Percentiles rank a stretch among this genome's conserved stretches.
These are phyloP conservation scores for Amaranthus tricolor DNA, from an alignment of 179 eudicot species.

Conservation along the genomic window DNA sequence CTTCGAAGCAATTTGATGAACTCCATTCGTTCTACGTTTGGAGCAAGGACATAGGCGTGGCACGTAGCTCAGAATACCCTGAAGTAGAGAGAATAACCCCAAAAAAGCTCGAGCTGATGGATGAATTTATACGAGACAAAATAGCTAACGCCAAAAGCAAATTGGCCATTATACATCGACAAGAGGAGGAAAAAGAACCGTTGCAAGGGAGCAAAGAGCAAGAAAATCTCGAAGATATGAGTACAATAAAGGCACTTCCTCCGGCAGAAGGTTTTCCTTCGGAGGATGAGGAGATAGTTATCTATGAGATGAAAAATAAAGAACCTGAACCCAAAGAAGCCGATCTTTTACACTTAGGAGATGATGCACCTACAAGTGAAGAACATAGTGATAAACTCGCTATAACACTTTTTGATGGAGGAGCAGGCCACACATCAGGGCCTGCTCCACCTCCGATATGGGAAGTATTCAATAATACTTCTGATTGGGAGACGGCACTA, in stretches of 20 bases:
- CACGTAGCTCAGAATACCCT: slow-evolving; percentile 70
- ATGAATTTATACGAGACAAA: slow-evolving; percentile 57
- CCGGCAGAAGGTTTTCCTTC: slow-evolving; percentile 43
- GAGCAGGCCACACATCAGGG: neutral
- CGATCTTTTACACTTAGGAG: slow-evolving; percentile 61
- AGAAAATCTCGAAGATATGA: slow-evolving; percentile 47
- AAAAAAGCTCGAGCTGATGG: slow-evolving; percentile 74
- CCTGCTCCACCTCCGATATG: slow-evolving; percentile 40
- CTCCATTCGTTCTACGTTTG: slow-evolving; percentile 63
- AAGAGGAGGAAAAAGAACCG: slow-evolving; percentile 22
- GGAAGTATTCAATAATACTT: slow-evolving; percentile 54
- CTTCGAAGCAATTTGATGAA: slow-evolving; percentile 74
- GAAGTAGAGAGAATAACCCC: slow-evolving; percentile 61
- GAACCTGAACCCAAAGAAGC: slow-evolving; percentile 25
- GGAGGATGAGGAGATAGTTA: neutral
- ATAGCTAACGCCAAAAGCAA: slow-evolving; percentile 25
- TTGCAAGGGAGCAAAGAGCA: slow-evolving; percentile 28
- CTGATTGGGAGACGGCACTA: slow-evolving; percentile 76
- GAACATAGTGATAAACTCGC: slow-evolving; percentile 60
- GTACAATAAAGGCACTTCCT: slow-evolving; percentile 64
- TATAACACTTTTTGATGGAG: slow-evolving; percentile 60
- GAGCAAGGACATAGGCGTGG: slow-evolving; percentile 55
- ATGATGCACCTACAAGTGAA: slow-evolving; percentile 41
- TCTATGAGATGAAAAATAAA: slow-evolving; percentile 14
- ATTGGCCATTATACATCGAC: slow-evolving; percentile 3